These are phyloP conservation scores for Ogataea methylovora DNA, from an alignment of 805 yeast species.

Conservation along the genomic window DNA sequence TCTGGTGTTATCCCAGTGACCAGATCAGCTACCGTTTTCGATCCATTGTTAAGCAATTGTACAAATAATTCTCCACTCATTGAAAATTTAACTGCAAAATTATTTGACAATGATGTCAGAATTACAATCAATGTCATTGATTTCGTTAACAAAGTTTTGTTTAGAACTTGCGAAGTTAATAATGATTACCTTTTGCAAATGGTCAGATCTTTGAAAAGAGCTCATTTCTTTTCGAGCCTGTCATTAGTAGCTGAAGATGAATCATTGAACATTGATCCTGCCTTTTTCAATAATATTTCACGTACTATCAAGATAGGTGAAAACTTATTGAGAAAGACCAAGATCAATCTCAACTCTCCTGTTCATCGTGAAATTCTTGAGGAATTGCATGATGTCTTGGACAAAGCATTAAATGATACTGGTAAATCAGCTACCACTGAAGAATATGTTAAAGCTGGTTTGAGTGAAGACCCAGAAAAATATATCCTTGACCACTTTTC, in stretches of 20 bases:
- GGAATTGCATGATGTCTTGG: conserved; percentile 31
- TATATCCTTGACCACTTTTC: conserved; percentile 38
- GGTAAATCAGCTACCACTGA: conserved; percentile 35
- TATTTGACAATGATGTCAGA: conserved; percentile 36
- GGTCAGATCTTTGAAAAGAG: conserved; percentile 38
- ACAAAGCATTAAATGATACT: conserved; percentile 28
- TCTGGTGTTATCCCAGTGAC: conserved; percentile 36
- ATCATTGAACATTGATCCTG: conserved; percentile 9
- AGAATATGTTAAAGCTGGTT: conserved; percentile 39
- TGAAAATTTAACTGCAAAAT: conserved; percentile 33
- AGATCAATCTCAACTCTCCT: conserved; percentile 30
- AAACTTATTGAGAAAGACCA: conserved; percentile 26
- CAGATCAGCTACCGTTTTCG: conserved; percentile 21
- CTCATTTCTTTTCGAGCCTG: conserved; percentile 36
- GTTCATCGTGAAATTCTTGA: conserved; percentile 34
- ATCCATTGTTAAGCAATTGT: conserved; percentile 16
- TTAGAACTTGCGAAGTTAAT: conserved; percentile 32
- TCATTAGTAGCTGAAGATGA: conserved; percentile 32
- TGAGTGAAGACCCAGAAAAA: conserved; percentile 34
- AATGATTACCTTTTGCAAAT: conserved; percentile 35
- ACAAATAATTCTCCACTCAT: conserved; percentile 32
- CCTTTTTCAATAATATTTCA: conserved; percentile 7
- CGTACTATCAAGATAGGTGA: conserved; percentile 28
- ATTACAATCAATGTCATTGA: conserved; percentile 35
- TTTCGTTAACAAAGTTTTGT: conserved; percentile 36